Base-by-base conservation (phyloP, 495 filamentous ascomycete species). In the Penicillium cosmopolitanum region DNA sequence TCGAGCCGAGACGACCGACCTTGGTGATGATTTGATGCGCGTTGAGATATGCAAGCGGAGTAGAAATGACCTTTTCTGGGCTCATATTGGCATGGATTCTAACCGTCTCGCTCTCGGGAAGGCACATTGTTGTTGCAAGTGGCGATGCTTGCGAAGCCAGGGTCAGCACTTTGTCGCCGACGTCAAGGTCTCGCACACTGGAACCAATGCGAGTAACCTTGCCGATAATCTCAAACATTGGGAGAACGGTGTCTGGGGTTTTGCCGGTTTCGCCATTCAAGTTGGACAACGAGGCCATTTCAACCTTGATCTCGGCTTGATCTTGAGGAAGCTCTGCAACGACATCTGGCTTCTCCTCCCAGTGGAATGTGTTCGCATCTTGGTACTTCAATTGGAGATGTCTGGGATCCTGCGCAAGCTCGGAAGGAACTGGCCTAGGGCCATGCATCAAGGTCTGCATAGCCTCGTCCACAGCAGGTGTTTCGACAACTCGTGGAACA, bases 401-500 rank as follows among this genome's bases (percentile, higher is more conserved):
- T 11, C 62, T 53, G 2, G 57, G 3, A 16, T 70, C 59, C 7
- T 23, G 15, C 1, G 40, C 21, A 1, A 70, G 57, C 4, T 58
- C 51, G 4, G 53, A 50, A 0, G 61, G n/a, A 0, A 57, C 54
- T 5, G 67, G 65, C 7, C 54, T 57, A n/a, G 67, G 65, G 0
- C 67, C 67, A 33, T 67, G 50, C 19, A 61, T 6, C 5, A 66
- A 47, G 8, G 62, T 64, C 2, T 68, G 36, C 65, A 70, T 64
- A n/a, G 60, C 57, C 28, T 68, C 67, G 16, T 67, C 60, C 3
- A 70, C 57, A 10, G 46, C 23, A n/a, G 51, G 12, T 5, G 62
- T 55, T 13, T 60, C 60, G 6, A 70, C 33, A 12, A 66, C 56
- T 1, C 67, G 59, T 7, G 67, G 67, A 3, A 70, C 53, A 15